Conservation (phyloP, 2,329 filamentous ascomycete genomes). For the Trichoderma cornu-damae region DNA sequence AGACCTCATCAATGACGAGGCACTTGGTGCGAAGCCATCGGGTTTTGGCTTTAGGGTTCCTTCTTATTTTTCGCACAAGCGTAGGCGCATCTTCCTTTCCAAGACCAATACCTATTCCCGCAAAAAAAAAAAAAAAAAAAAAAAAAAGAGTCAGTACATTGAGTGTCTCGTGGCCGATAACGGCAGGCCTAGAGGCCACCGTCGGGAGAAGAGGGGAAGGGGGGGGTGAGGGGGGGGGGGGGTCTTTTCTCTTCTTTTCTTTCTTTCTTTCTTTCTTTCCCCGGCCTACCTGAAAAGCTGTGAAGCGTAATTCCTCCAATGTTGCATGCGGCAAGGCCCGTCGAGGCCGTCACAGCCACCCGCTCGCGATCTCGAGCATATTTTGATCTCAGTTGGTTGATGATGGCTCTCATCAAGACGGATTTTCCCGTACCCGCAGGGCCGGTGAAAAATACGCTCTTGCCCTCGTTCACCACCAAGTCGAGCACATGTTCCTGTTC, state of each 20-base stretch:
- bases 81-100: slow-evolving; percentile 81
- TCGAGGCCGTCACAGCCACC: slow-evolving; percentile 91
- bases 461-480: slow-evolving; percentile 70
- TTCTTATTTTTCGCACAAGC: slow-evolving; percentile 84
- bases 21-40: slow-evolving; percentile 86
- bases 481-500: slow-evolving; percentile 83
- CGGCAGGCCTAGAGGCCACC: neutral
- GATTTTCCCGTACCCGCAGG: slow-evolving; percentile 97
- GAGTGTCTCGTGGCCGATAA: neutral
- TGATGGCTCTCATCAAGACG: slow-evolving; percentile 88
- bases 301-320: slow-evolving; percentile 94
- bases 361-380: slow-evolving; percentile 71
- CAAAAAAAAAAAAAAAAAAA: neutral
- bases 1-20: slow-evolving; percentile 89
- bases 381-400: slow-evolving; percentile 71
- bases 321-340: slow-evolving; percentile 91
- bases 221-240: no score
- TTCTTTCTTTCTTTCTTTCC: no score
- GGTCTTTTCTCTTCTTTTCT: no score
- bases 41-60: slow-evolving; percentile 79
- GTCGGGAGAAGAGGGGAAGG: no score
- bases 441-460: slow-evolving; percentile 97
- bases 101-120: slow-evolving; percentile 61
- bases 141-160: neutral
- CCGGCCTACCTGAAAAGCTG: slow-evolving; percentile 73